A percentile compares a stretch with the other conserved stretches of the same genome.
These are phyloP conservation scores for Lodderomyces theae DNA, from an alignment of 1,139 yeast genomes.

Conservation along the genomic window DNA sequence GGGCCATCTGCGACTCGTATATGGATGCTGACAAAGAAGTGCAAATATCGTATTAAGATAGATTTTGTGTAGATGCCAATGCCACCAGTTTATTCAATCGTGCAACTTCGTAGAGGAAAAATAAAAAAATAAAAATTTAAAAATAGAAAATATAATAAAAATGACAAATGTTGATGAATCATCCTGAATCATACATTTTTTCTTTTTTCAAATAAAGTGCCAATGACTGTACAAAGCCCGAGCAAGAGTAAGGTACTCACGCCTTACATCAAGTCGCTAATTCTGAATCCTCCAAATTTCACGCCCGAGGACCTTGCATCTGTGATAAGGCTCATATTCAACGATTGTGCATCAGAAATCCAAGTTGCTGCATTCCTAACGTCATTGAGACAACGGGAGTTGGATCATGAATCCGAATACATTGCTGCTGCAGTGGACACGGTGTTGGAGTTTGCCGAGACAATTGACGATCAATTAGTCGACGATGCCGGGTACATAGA, in stretches of 20 bases:
- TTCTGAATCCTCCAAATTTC: conserved; percentile 57
- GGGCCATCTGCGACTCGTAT: conserved; percentile 92
- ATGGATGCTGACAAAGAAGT: conserved; percentile 85
- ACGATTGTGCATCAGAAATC: conserved; percentile 60
- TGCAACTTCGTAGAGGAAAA: no score
- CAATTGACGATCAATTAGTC: conserved; percentile 42
- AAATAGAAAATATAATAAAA: conserved; percentile 5
- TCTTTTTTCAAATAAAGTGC: background rate
- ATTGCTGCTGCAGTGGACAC: conserved; percentile 84
- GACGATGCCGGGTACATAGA: conserved; percentile 65
- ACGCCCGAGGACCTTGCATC: conserved; percentile 58
- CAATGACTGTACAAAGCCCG: conserved; percentile 4
- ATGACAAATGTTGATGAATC: background rate
- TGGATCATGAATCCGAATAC: conserved; percentile 79
- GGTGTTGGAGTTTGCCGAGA: conserved; percentile 59
- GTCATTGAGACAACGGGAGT: conserved; percentile 64
- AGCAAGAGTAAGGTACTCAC: conserved; percentile 33
- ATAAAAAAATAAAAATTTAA: background rate
- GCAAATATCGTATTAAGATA: background rate
- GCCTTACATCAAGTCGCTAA: conserved; percentile 62
- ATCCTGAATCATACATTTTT: background rate
- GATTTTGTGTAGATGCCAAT: no score
- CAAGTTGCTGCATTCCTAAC: conserved; percentile 80
- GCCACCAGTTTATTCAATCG: no score
- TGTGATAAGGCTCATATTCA: conserved; percentile 60